Evolutionary conservation across 129 eudicot species (phyloP).

Genomic region (Artemisia tridentata): DNA sequence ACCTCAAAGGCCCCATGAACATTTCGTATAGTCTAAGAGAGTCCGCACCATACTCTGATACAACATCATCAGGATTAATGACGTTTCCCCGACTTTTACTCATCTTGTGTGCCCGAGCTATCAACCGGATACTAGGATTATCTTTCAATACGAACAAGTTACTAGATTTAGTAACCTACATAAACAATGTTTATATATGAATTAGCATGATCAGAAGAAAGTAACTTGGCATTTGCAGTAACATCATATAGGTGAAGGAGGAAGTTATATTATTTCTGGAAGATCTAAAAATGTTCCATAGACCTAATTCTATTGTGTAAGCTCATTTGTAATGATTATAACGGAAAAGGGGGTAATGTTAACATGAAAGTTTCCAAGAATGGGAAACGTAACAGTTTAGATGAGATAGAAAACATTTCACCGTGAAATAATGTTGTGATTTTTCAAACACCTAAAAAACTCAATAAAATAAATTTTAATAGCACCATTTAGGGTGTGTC

Average conservation of each 20-base stretch:
- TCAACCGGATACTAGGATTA: constrained; percentile 61
- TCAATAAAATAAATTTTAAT: not conserved
- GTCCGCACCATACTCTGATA: constrained; percentile 88
- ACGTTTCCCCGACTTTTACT: constrained; percentile 98
- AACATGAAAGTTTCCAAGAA: not conserved
- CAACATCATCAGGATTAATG: constrained; percentile 94
- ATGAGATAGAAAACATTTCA: not conserved
- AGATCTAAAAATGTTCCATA: not conserved
- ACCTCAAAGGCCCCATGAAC: constrained; percentile 99
- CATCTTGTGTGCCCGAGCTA: constrained; percentile 93
- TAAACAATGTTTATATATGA: not conserved
- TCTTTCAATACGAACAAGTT: constrained; percentile 82
- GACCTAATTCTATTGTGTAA: not conserved
- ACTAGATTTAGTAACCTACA: constrained; percentile 73
- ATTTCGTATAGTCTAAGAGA: constrained; percentile 94
- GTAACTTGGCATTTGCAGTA: not conserved
- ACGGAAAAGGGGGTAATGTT: not conserved
- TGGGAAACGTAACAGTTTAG: not conserved
- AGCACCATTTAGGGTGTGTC: not conserved
- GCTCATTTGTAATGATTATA: not conserved
- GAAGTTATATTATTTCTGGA: not conserved
- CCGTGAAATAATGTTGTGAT: not conserved
- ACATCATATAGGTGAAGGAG: constrained; percentile 1
- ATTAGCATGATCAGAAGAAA: constrained; percentile 9
- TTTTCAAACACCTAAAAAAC: not conserved